Evolutionary conservation across 345 rosid species (phyloP), one percentile per base, ranked within the genome.

Genomic region (Excoecaria cochinchinensis): DNA sequence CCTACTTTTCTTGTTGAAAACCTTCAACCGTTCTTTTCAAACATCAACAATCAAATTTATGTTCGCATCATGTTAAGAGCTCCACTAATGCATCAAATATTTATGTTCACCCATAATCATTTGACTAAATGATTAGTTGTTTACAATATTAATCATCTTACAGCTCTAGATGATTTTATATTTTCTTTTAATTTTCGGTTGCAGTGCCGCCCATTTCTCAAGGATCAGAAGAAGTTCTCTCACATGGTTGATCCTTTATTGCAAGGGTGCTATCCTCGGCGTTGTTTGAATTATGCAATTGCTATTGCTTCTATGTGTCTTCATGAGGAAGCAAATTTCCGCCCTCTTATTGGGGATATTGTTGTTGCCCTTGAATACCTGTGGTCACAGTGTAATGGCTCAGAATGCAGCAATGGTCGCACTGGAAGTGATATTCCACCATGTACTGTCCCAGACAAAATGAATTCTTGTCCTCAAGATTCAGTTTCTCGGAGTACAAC

Each of bases 231-330:
- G 84, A 91, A 87, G 85, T 95, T 84, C 69, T 69, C 74, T 22
- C 81, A 79, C 25, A 66, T 95, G 78, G 99, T 84, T 40, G 99
- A 95, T 81, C 99, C 98, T 19, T 74, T 79, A 50, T 76, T 95
- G 68, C 86, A 83, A 75, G 98, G 98, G 39, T 74, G 74, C 22
- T 91, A 82, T 69, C 91, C 98, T 53, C 88, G 87, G 11, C 87
- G 97, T 14, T 91, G 97, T 83, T 83, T 95, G 79, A 92, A 93
- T 86, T 91, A 95, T 47, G 95, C 97, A 17, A 82, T 93, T 64
- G 99, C 98, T 36, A 83, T 95, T 5, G 84, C 97, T 0, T 90
- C 94, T 24, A 93, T 95, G 99, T 93, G 99, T 83, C 89, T 95
- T 12, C 88, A 90, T 44, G 99, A 95, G 82, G 97, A 95, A 84